Evolutionary conservation across 495 filamentous ascomycete genomes (phyloP).

Genomic region (Xylaria cubensis): DNA sequence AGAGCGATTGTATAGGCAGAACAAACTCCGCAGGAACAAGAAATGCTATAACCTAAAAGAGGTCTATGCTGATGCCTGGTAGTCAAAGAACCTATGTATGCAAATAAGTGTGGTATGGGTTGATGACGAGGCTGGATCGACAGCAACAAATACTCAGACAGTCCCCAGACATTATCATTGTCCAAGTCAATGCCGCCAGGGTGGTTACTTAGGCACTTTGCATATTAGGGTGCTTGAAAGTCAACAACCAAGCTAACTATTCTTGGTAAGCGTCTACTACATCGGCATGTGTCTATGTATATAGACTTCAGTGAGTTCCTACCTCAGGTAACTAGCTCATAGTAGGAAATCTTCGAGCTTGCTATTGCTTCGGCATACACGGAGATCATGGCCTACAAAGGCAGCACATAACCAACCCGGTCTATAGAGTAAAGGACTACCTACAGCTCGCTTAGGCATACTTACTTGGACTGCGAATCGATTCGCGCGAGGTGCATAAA

Average conservation of each 20-base stretch:
- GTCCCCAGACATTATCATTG: neutral
- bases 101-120: neutral
- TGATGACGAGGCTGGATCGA: constrained; percentile 7
- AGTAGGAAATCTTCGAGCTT: neutral
- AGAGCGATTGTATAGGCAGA: constrained; percentile 2
- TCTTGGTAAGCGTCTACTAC: neutral
- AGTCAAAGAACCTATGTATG: neutral
- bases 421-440: neutral
- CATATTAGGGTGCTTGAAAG: neutral
- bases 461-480: neutral
- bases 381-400: neutral
- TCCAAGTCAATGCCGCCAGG: constrained; percentile 3
- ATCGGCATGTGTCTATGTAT: neutral
- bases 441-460: neutral
- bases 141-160: neutral
- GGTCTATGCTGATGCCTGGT: constrained; percentile 20
- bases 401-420: neutral
- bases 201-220: neutral
- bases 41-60: constrained; percentile 19
- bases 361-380: neutral
- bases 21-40: constrained; percentile 1
- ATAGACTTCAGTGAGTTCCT: neutral
- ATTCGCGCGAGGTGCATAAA: neutral
- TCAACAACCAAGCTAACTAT: neutral
- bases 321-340: too few species aligned